phyloP scores from a whole-genome alignment of 805 yeast species.

The Cyberlindnera nakhonratchasimensis region DNA sequence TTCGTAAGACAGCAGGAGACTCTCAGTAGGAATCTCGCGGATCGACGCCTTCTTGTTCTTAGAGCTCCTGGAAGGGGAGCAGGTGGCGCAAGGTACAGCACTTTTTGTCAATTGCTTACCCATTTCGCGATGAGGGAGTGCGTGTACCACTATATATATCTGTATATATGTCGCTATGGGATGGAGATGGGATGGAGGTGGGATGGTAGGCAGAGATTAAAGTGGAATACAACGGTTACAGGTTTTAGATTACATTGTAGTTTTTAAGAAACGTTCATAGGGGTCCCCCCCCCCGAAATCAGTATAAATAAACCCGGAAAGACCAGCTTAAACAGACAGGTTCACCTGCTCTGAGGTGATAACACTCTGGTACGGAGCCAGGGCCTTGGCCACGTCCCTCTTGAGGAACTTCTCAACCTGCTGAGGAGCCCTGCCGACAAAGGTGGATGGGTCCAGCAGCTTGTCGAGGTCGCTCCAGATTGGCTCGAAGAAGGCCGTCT shows the following conservation, averaged over 20 bases:
- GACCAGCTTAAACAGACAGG: slow-evolving; percentile 57
- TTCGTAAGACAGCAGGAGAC: no score
- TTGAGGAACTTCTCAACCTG: slow-evolving; percentile 92
- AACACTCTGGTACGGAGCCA: slow-evolving; percentile 57
- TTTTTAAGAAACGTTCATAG: no score
- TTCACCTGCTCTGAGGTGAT: slow-evolving; percentile 69
- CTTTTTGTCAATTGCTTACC: not conserved
- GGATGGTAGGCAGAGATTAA: no score
- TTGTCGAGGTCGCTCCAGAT: slow-evolving; percentile 79
- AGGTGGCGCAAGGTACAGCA: not conserved
- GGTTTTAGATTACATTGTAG: no score
- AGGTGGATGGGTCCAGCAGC: slow-evolving; percentile 87
- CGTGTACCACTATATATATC: no score
- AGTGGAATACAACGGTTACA: no score
- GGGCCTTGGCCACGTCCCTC: slow-evolving; percentile 79
- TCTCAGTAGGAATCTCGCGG: no score
- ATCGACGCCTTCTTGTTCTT: no score
- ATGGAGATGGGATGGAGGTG: no score
- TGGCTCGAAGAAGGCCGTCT: slow-evolving; percentile 80
- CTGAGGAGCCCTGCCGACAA: slow-evolving; percentile 97
- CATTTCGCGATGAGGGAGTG: slow-evolving; percentile 4
- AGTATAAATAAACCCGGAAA: not conserved
- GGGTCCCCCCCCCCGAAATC: no score
- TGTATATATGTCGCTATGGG: no score
- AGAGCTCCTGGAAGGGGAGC: not conserved